Evolutionary conservation across 345 rosid genomes (phyloP).

Genomic region (Firmiana major): DNA sequence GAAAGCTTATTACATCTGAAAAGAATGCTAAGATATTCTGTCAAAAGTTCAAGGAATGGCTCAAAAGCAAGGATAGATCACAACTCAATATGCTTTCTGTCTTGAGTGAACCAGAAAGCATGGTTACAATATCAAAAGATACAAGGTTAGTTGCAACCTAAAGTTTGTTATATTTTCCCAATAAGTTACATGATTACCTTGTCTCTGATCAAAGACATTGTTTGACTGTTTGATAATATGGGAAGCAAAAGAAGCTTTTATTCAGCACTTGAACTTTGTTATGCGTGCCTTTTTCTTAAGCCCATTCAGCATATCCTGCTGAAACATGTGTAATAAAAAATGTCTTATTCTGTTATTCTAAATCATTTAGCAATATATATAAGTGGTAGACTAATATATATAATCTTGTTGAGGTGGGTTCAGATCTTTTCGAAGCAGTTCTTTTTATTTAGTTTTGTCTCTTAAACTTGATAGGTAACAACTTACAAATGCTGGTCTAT

Average conservation of each 20-base stretch:
- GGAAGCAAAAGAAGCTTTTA: neutral
- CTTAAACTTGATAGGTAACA: neutral
- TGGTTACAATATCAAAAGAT: constrained; percentile 22
- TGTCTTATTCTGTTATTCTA: neutral
- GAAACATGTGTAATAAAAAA: neutral
- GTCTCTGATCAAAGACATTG: neutral
- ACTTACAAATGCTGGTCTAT: neutral
- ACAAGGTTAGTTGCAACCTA: constrained; percentile 27
- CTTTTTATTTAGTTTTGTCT: neutral
- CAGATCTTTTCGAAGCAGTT: constrained; percentile 3
- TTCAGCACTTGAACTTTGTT: neutral
- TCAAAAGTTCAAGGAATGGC: constrained; percentile 37
- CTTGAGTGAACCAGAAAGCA: constrained; percentile 24
- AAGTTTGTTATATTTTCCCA: constrained; percentile 4
- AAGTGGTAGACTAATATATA: neutral
- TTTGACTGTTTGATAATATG: constrained; percentile 1
- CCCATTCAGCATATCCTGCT: neutral
- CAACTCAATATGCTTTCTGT: constrained; percentile 20
- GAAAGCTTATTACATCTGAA: constrained; percentile 33
- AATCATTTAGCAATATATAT: neutral
- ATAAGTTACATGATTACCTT: constrained; percentile 11
- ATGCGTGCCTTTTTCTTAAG: neutral
- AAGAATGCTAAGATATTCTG: constrained; percentile 25
- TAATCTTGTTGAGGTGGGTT: constrained; percentile 4
- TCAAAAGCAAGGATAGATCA: constrained; percentile 28